Percentiles rank a stretch among this genome's conserved stretches.
Evolutionary conservation across 2,329 filamentous ascomycete species (phyloP).

Genomic region (Fusarium floridanum): DNA sequence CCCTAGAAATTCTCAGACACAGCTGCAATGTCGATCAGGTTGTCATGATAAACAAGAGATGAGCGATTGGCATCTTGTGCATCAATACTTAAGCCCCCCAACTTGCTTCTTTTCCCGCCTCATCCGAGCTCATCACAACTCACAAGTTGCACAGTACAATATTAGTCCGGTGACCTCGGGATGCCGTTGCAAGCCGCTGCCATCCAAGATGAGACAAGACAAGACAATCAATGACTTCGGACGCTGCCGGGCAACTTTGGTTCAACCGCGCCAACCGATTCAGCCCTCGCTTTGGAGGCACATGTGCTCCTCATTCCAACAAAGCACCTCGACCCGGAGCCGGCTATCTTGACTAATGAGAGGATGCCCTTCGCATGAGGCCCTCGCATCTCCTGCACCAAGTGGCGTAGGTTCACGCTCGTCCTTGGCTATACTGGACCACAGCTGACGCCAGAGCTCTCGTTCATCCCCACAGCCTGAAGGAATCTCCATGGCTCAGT

Average conservation of each 20-base stretch:
- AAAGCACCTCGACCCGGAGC: background rate
- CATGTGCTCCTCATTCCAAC: background rate
- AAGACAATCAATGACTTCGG: background rate
- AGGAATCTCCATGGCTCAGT: slow-evolving; percentile 1
- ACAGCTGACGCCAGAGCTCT: slow-evolving; percentile 15
- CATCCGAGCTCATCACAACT: slow-evolving; percentile 9
- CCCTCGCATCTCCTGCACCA: slow-evolving; percentile 3
- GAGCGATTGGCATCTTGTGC: slow-evolving; percentile 3
- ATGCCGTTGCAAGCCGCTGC: slow-evolving; percentile 32
- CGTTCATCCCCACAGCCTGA: slow-evolving; percentile 22
- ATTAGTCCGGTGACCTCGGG: slow-evolving; percentile 7
- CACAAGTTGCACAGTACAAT: slow-evolving; percentile 35
- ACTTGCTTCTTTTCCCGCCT: slow-evolving; percentile 15
- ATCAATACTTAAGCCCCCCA: background rate
- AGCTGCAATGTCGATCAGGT: background rate
- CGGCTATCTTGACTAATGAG: slow-evolving; percentile 3
- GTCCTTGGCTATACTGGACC: slow-evolving; percentile 10
- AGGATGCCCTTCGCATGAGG: slow-evolving; percentile 1
- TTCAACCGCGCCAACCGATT: slow-evolving; percentile 7
- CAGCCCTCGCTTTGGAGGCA: background rate
- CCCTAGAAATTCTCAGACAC: background rate
- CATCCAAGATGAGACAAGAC: slow-evolving; percentile 20
- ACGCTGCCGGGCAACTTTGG: background rate
- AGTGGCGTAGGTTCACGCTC: slow-evolving; percentile 20
- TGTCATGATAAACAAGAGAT: background rate